Base-by-base conservation (phyloP, 352 stramenopile species). In the Peronospora tabacina region DNA sequence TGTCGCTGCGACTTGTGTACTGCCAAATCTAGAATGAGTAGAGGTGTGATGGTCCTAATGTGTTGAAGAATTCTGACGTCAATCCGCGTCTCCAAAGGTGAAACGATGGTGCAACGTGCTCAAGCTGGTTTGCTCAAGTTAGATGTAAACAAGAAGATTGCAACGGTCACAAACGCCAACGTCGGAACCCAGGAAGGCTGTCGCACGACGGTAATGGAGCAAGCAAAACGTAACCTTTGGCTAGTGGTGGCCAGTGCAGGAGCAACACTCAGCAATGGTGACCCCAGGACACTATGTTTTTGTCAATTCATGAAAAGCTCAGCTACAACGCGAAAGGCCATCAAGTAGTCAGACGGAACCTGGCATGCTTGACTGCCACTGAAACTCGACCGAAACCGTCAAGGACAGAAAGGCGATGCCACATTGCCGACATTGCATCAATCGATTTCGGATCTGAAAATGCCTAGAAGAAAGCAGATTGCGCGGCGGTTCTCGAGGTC, bases 1-100 rank as follows among this genome's bases (percentile, higher is more conserved):
- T 49, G 51, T 45, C 32, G 35, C 19, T 42, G 24, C 15, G 15
- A 50, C 47, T 12, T 28, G 58, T 32, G 15, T 26, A 49, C 33
- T 37, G 53, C 38, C 44, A 58, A 63, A 55, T 55, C 20, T 50
- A 35, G 29, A 66, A 63, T 66, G 58, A 38, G 35, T 32, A 22
- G 22, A 41, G 17, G 20, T 35, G 32, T 26, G 39, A 16, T n/a
- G 34, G 22, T 20, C 17, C 12, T 22, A 15, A 33, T 41, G 44
- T 13, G 28, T 13, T 33, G 8, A 36, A 9, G 12, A 38, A 36
- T 48, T 55, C 30, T 61, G 46, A 61, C 28, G 30, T 30, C 28
- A 44, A 7, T 7, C 30, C 19, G 41, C 55, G 44, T 22, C 51
- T 13, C 52, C 54, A 20, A 43, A 55, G 16, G 5, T 46, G 58